phyloP scores from a whole-genome alignment of 495 filamentous ascomycete genomes.

The Aspergillus saccharolyticus region DNA sequence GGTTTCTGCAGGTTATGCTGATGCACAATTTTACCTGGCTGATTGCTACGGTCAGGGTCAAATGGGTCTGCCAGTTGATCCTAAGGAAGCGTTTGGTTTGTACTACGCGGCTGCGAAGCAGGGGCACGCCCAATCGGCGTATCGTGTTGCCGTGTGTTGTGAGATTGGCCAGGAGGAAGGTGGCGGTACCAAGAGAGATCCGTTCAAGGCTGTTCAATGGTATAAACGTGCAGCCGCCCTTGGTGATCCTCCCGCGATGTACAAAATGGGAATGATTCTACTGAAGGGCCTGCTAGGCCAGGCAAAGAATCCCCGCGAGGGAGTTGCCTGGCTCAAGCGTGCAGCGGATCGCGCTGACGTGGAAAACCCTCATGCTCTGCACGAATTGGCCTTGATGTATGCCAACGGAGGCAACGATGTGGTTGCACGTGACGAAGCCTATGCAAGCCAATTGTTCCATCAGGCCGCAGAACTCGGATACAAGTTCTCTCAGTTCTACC shows the following conservation, averaged over 20 bases:
- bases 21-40: conserved; percentile 91
- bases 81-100: conserved; percentile 83
- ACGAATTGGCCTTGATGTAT: conserved; percentile 86
- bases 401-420: conserved; percentile 63
- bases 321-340: conserved; percentile 84
- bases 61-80: conserved; percentile 66
- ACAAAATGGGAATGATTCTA: conserved; percentile 95
- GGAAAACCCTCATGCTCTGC: conserved; percentile 92
- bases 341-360: conserved; percentile 83
- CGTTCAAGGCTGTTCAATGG: conserved; percentile 93
- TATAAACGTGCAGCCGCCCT: conserved; percentile 88
- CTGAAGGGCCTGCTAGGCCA: conserved; percentile 93
- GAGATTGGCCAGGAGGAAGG: conserved; percentile 93
- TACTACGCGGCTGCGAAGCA: conserved; percentile 92
- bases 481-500: conserved; percentile 88
- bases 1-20: conserved; percentile 57
- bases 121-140: conserved; percentile 80
- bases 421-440: conserved; percentile 72
- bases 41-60: conserved; percentile 79
- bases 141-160: conserved; percentile 94
- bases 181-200: conserved; percentile 85
- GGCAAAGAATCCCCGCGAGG: conserved; percentile 74
- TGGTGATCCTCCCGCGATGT: conserved; percentile 91
- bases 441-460: conserved; percentile 73
- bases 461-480: conserved; percentile 89